Evolutionary conservation across 495 filamentous ascomycete genomes (phyloP).

Genomic region (Aspergillus affinis): DNA sequence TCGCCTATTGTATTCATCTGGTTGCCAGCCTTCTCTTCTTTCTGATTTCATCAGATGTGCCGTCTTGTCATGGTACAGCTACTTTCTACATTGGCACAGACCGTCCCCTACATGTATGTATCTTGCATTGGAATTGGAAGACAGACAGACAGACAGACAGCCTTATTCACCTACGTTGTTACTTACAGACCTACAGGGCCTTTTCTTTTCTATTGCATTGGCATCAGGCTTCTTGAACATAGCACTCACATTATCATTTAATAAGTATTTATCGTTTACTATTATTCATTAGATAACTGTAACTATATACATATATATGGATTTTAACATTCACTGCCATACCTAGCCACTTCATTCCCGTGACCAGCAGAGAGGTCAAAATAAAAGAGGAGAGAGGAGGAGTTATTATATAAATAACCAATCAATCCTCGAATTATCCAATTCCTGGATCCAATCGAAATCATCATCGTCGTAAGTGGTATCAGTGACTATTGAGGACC

Average conservation of each 20-base stretch:
- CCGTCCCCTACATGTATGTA: no score
- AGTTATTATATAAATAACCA: conserved; percentile 46
- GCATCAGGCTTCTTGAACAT: not conserved
- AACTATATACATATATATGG: conserved; percentile 18
- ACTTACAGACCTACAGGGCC: no score
- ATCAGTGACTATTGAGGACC: not conserved
- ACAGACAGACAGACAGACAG: no score
- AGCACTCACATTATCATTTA: not conserved
- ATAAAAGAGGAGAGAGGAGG: not conserved
- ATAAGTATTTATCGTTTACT: not conserved
- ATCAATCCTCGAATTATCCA: conserved; percentile 45
- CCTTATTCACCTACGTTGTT: no score
- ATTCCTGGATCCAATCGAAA: conserved; percentile 49
- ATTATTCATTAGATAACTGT: not conserved
- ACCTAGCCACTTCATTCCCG: not conserved
- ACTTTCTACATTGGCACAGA: no score
- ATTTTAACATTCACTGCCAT: not conserved
- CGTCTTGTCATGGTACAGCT: no score
- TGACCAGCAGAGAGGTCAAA: not conserved
- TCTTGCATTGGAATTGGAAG: no score
- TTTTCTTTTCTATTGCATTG: no score
- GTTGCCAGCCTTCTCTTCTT: no score
- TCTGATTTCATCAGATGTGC: no score
- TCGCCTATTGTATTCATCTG: not conserved
- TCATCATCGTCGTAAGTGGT: conserved; percentile 30